phyloP scores from a whole-genome alignment of 305 asterid genomes.

The Petunia hybrid region DNA sequence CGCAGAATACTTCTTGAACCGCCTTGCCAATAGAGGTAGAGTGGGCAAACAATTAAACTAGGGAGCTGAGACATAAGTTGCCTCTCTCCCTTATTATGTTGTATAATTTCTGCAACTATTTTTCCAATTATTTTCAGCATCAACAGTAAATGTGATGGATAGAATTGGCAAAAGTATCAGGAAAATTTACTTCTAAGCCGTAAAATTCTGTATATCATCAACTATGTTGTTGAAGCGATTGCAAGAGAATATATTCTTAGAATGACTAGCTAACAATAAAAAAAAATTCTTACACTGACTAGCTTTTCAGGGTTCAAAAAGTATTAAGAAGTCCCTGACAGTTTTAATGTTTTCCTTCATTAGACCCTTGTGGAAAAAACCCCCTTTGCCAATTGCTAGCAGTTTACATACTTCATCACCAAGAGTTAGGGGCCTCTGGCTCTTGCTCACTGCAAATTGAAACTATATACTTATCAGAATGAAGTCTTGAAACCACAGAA shows the following conservation, averaged over 20 bases:
- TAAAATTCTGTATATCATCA: not conserved
- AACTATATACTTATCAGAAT: not conserved
- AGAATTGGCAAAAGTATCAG: too few species aligned
- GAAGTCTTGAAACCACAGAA: too few species aligned
- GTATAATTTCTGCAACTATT: not conserved
- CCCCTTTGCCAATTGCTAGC: not conserved
- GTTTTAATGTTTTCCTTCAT: constrained; percentile 2
- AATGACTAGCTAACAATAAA: too few species aligned
- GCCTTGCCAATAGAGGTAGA: not conserved
- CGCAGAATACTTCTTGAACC: not conserved
- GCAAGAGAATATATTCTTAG: not conserved
- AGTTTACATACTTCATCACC: constrained; percentile 18
- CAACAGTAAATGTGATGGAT: not conserved
- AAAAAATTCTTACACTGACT: not conserved
- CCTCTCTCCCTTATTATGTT: not conserved
- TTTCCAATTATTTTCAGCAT: not conserved
- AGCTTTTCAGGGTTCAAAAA: constrained; percentile 7
- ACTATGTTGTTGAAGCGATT: not conserved
- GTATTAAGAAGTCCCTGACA: constrained; percentile 4
- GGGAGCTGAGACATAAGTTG: not conserved
- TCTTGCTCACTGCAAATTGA: not conserved
- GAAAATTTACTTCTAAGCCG: not conserved
- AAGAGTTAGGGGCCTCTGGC: not conserved
- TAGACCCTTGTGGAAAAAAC: not conserved
- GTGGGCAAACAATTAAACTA: not conserved